Evolutionary conservation across 2,329 filamentous ascomycete species (phyloP).

Genomic region (Fusarium sp.): DNA sequence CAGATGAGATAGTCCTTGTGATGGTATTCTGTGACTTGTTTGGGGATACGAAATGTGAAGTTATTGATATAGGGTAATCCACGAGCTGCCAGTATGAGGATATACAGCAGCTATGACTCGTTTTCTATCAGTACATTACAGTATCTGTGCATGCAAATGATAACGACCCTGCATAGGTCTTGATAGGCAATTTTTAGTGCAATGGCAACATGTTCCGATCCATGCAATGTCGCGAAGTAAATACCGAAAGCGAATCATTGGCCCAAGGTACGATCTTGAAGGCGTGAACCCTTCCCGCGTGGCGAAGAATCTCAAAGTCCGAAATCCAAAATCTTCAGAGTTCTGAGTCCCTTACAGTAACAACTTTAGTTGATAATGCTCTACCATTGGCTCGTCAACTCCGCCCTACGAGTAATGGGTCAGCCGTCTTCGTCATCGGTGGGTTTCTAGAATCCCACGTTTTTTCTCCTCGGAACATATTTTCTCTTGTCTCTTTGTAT

Average conservation of each 20-base stretch:
- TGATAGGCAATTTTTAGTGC: neutral
- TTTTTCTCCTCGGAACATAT: neutral
- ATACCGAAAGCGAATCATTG: constrained; percentile 8
- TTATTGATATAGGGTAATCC: constrained; percentile 12
- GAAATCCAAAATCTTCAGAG: neutral
- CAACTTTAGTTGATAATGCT: neutral
- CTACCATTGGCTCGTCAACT: constrained; percentile 16
- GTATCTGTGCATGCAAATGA: constrained; percentile 1
- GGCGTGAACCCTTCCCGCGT: constrained; percentile 10
- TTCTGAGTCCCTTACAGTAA: neutral
- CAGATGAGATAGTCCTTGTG: neutral
- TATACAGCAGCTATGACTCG: neutral
- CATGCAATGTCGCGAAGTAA: constrained; percentile 9
- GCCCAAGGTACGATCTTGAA: neutral
- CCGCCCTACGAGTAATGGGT: constrained; percentile 30
- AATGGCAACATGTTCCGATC: constrained; percentile 4
- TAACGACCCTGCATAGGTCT: constrained; percentile 6
- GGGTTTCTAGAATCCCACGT: constrained; percentile 29
- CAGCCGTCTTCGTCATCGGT: constrained; percentile 30
- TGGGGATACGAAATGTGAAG: neutral
- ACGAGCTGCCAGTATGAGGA: too few relatives aligned
- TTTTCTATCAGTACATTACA: neutral
- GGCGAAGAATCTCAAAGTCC: constrained; percentile 21
- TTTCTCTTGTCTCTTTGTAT: neutral
- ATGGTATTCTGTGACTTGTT: neutral